Evolutionary conservation across 768 basidiomycete genomes (phyloP).

Genomic region (Sarcodon sp.): DNA sequence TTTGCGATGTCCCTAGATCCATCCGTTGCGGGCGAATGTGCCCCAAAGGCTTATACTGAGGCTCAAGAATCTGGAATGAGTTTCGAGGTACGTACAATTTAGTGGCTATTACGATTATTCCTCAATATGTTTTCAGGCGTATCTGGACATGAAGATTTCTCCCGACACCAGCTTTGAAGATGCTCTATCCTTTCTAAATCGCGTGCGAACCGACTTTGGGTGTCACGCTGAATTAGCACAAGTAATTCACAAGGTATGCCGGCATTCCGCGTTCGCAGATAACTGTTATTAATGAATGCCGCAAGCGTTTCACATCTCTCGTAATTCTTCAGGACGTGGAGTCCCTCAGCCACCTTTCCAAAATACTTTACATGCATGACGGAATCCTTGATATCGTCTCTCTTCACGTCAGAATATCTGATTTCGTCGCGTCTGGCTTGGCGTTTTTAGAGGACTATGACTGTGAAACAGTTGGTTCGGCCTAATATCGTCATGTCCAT

Average conservation of each 20-base stretch:
- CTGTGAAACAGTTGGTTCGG: conserved; percentile 63
- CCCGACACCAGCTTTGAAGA: conserved; percentile 33
- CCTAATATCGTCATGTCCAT: not conserved
- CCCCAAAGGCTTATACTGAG: conserved; percentile 39
- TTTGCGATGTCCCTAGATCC: conserved; percentile 42
- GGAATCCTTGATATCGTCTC: conserved; percentile 54
- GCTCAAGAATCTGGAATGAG: conserved; percentile 48
- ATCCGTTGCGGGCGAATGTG: conserved; percentile 29
- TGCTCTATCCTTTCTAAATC: conserved; percentile 17
- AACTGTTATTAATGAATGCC: conserved; percentile 2
- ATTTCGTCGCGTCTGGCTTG: conserved; percentile 51
- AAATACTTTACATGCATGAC: conserved; percentile 45
- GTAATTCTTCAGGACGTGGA: conserved; percentile 50
- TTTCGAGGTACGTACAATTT: conserved; percentile 30
- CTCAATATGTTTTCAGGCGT: conserved; percentile 23
- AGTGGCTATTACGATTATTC: conserved; percentile 1
- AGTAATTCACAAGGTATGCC: conserved; percentile 41
- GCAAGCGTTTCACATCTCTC: conserved; percentile 46
- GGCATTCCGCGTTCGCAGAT: not conserved
- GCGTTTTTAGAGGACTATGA: conserved; percentile 60
- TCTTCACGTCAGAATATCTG: conserved; percentile 50
- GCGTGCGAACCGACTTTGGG: conserved; percentile 40
- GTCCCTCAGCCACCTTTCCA: conserved; percentile 57
- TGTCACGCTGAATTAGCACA: conserved; percentile 47
- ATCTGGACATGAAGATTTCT: conserved; percentile 44